These are phyloP conservation scores for Xenoacremonium recifei DNA, from an alignment of 2,329 filamentous ascomycete genomes.

Conservation along the genomic window DNA sequence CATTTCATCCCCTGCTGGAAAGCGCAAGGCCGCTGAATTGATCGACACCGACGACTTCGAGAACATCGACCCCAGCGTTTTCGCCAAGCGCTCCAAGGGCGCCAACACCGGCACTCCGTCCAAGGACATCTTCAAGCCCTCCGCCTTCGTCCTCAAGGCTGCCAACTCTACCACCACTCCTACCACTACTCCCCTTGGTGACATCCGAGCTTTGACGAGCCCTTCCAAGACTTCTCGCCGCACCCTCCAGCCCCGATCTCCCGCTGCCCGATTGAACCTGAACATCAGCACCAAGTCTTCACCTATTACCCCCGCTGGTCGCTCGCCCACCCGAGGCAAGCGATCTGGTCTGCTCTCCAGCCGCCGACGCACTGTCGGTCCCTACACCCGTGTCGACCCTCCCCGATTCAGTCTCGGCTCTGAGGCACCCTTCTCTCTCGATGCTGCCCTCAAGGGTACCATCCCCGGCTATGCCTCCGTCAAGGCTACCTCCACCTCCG, in stretches of 20 bases:
- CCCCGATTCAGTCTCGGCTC: constrained; percentile 56
- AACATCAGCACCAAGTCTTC: constrained; percentile 49
- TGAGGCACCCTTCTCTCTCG: constrained; percentile 76
- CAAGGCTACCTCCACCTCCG: constrained; percentile 22
- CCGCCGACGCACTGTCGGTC: constrained; percentile 63
- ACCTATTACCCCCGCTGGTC: constrained; percentile 70
- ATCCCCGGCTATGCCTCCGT: constrained; percentile 58
- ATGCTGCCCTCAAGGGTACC: constrained; percentile 77
- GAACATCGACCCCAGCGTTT: constrained; percentile 59
- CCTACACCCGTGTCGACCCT: constrained; percentile 69
- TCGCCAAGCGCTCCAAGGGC: constrained; percentile 59
- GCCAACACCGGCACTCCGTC: constrained; percentile 35
- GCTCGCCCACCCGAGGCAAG: constrained; percentile 73
- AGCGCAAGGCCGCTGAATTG: constrained; percentile 56
- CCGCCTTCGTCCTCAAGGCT: constrained; percentile 45
- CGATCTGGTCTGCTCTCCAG: constrained; percentile 66
- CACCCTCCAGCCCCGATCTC: constrained; percentile 53
- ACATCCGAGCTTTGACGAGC: constrained; percentile 28
- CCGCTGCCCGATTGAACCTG: constrained; percentile 45
- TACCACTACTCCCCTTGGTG: constrained; percentile 20
- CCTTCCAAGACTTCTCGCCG: constrained; percentile 38
- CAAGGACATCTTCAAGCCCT: constrained; percentile 50
- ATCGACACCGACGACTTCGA: constrained; percentile 54
- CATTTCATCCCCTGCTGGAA: constrained; percentile 40
- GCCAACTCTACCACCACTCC: constrained; percentile 30